A percentile compares a stretch with the other conserved stretches of the same genome.
Conservation (phyloP, 176 grass and related monocot genomes). For the Thalia dealbata region DNA sequence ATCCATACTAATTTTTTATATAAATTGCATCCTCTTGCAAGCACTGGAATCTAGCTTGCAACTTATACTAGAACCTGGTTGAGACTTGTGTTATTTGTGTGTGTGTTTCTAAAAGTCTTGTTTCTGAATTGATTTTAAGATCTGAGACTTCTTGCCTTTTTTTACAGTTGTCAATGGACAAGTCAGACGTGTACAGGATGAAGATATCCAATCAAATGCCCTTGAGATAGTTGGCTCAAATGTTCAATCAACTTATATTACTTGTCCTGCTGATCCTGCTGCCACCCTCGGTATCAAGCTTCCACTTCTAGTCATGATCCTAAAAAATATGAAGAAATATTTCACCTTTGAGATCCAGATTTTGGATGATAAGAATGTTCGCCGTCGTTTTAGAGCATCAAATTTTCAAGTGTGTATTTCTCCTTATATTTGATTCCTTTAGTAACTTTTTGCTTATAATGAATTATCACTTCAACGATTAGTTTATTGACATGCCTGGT, state of each 20-base stretch:
- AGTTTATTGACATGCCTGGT: neutral
- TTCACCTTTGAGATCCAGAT: slow-evolving; percentile 96
- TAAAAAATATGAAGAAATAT: slow-evolving; percentile 95
- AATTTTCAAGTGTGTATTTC: slow-evolving; percentile 72
- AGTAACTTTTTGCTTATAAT: neutral
- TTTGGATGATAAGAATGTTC: slow-evolving; percentile 95
- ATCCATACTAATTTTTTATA: neutral
- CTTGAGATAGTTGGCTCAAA: slow-evolving; percentile 89
- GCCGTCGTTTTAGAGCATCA: slow-evolving; percentile 69
- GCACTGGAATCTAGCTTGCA: neutral
- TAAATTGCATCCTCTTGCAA: neutral
- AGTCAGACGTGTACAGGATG: slow-evolving; percentile 75
- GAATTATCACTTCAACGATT: neutral
- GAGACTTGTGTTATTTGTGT: no score
- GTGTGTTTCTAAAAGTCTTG: no score
- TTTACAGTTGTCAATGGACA: slow-evolving; percentile 68
- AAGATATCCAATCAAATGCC: slow-evolving; percentile 90
- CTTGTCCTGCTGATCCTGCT: slow-evolving; percentile 68
- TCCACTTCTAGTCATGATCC: slow-evolving; percentile 60
- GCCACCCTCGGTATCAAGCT: slow-evolving; percentile 94
- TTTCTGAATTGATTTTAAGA: neutral
- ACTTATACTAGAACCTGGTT: neutral
- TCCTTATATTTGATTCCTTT: neutral
- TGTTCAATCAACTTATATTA: slow-evolving; percentile 95
- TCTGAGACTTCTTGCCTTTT: slow-evolving; percentile 4